A percentile compares a stretch with the other conserved stretches of the same genome.
These are phyloP conservation scores for Amyloporia xantha DNA, from an alignment of 768 basidiomycete genomes.

Conservation along the genomic window DNA sequence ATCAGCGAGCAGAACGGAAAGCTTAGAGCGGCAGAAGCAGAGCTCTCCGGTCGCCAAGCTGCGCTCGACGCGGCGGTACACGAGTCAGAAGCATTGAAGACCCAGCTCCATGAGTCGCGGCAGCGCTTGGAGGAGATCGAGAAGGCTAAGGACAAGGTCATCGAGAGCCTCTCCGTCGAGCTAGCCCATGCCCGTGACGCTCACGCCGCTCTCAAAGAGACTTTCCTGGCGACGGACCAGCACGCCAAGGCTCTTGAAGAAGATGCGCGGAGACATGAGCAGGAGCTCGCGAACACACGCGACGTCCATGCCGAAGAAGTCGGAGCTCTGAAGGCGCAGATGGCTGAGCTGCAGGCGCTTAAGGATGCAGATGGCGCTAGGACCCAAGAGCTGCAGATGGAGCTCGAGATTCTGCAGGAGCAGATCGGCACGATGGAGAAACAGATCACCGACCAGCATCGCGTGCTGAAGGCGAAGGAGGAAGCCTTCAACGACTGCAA, in stretches of 20 bases:
- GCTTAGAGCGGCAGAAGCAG: not conserved
- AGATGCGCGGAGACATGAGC: not conserved
- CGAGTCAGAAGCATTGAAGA: not conserved
- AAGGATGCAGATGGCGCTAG: not conserved
- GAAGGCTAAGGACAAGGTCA: not conserved
- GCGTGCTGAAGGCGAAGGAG: not conserved
- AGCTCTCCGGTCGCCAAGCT: not conserved
- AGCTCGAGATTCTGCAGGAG: not conserved
- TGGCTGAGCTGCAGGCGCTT: not conserved
- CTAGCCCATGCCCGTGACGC: conserved; percentile 1
- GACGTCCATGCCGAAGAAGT: not conserved
- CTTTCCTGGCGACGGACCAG: conserved; percentile 1
- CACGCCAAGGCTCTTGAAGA: conserved; percentile 3
- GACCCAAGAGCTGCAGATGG: not conserved
- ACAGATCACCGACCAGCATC: not conserved
- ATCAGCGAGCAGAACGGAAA: not conserved
- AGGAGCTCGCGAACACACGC: not conserved
- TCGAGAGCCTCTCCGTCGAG: conserved; percentile 1
- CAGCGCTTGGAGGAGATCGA: conserved; percentile 1
- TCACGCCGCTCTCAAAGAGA: conserved; percentile 1
- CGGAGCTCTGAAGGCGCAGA: not conserved
- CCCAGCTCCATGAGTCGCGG: not conserved
- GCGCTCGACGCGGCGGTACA: not conserved
- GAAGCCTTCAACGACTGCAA: not conserved
- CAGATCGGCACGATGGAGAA: not conserved